Conservation (phyloP, 1,284 basidiomycete genomes). For the Fomitopsis schrenkii region DNA sequence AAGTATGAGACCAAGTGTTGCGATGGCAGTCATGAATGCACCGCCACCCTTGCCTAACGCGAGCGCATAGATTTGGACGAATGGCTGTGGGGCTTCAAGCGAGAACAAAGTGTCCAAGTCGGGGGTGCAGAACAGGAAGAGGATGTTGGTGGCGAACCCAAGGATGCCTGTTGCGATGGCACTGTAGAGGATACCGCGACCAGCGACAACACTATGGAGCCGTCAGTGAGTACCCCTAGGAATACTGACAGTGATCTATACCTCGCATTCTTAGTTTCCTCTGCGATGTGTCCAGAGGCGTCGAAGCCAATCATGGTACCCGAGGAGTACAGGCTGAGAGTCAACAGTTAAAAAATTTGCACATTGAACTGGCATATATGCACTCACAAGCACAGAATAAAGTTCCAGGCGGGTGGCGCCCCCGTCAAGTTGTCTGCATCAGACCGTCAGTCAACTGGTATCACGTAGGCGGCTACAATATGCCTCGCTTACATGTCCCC, state of each 20-base stretch:
- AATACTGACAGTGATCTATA: slow-evolving; percentile 19
- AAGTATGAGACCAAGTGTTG: slow-evolving; percentile 72
- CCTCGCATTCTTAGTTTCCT: slow-evolving; percentile 87
- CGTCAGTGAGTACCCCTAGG: not conserved
- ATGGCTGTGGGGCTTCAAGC: slow-evolving; percentile 79
- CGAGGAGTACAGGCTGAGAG: slow-evolving; percentile 70
- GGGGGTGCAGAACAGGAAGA: slow-evolving; percentile 85
- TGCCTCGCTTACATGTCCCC: slow-evolving; percentile 59
- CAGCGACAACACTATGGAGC: slow-evolving; percentile 59
- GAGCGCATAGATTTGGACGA: slow-evolving; percentile 79
- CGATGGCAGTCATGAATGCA: slow-evolving; percentile 81
- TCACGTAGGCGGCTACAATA: no score
- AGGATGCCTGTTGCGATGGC: slow-evolving; percentile 71
- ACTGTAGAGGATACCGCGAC: slow-evolving; percentile 73
- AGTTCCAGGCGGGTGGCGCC: slow-evolving; percentile 82
- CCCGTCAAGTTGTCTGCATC: slow-evolving; percentile 78
- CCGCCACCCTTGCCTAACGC: slow-evolving; percentile 75
- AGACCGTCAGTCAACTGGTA: slow-evolving; percentile 2
- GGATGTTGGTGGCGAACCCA: slow-evolving; percentile 71
- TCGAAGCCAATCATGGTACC: slow-evolving; percentile 86
- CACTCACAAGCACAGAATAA: slow-evolving; percentile 73
- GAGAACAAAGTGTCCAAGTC: slow-evolving; percentile 70
- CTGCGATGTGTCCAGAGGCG: slow-evolving; percentile 84
- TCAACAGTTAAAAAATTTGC: not conserved
- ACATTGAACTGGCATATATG: slow-evolving; percentile 6